Evolutionary conservation across 2,329 filamentous ascomycete genomes (phyloP).

Genomic region (Mariannaea elegans): DNA sequence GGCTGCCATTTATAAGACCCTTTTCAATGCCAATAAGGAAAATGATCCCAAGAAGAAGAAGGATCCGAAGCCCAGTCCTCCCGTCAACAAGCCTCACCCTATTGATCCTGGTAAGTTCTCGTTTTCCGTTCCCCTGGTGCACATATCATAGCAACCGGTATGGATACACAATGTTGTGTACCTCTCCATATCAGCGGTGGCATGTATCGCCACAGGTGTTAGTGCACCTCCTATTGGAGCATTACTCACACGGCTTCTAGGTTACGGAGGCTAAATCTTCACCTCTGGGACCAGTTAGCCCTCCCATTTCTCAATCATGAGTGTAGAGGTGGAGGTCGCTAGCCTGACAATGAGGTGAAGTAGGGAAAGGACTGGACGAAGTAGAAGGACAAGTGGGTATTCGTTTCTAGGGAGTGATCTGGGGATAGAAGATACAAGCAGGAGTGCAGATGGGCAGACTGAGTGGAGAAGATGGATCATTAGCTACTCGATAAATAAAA

Average conservation of each 20-base stretch:
- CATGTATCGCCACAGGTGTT: not conserved
- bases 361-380: not conserved
- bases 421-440: not conserved
- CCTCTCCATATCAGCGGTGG: not conserved
- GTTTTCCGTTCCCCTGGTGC: not conserved
- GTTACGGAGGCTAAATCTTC: slow-evolving; percentile 7
- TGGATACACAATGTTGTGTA: not conserved
- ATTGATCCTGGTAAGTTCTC: slow-evolving; percentile 13
- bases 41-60: not conserved
- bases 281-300: not conserved
- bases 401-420: not conserved
- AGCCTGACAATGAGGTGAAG: not conserved
- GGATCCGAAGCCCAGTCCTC: not conserved
- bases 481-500: not conserved
- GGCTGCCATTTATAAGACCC: not conserved
- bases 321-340: not conserved
- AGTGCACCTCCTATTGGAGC: not conserved
- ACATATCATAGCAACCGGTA: not conserved
- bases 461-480: not conserved
- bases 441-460: not conserved
- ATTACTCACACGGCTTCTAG: slow-evolving; percentile 1
- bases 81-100: not conserved
- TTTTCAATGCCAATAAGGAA: not conserved
- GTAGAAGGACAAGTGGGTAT: not conserved
- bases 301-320: not conserved